A percentile compares a stretch with the other conserved stretches of the same genome.
Evolutionary conservation across 2,329 filamentous ascomycete species (phyloP).

Genomic region (Fusarium sp.): DNA sequence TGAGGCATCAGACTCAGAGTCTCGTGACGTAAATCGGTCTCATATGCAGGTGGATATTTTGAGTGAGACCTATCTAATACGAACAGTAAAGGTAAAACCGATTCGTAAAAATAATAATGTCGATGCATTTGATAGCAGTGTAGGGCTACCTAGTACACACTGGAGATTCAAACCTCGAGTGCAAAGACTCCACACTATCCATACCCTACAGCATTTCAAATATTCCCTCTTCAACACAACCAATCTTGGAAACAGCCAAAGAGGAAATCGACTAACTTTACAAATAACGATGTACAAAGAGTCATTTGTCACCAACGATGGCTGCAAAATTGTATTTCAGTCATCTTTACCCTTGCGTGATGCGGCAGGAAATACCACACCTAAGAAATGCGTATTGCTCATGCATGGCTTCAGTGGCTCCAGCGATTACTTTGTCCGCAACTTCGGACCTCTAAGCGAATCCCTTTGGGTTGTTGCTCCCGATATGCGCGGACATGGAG

Average conservation of each 20-base stretch:
- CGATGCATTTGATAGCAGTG: not conserved
- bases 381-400: conserved; percentile 44
- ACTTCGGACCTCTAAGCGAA: conserved; percentile 39
- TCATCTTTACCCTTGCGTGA: conserved; percentile 41
- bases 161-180: not conserved
- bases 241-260: not conserved
- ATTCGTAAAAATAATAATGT: not conserved
- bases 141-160: not conserved
- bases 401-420: conserved; percentile 52
- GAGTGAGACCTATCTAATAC: no score
- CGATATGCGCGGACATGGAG: conserved; percentile 50
- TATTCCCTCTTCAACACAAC: not conserved
- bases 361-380: conserved; percentile 8
- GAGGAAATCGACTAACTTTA: not conserved
- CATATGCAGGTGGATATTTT: no score
- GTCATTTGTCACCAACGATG: conserved; percentile 43
- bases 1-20: no score
- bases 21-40: no score
- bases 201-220: not conserved
- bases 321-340: conserved; percentile 46
- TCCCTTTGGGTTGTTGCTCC: conserved; percentile 47
- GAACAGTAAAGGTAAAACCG: no score
- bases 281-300: conserved; percentile 39
- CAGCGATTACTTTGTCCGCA: conserved; percentile 48
- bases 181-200: conserved; percentile 7